These are phyloP conservation scores for Symbiodinium natans DNA, from an alignment of 73 alveolate species.

Conservation along the genomic window DNA sequence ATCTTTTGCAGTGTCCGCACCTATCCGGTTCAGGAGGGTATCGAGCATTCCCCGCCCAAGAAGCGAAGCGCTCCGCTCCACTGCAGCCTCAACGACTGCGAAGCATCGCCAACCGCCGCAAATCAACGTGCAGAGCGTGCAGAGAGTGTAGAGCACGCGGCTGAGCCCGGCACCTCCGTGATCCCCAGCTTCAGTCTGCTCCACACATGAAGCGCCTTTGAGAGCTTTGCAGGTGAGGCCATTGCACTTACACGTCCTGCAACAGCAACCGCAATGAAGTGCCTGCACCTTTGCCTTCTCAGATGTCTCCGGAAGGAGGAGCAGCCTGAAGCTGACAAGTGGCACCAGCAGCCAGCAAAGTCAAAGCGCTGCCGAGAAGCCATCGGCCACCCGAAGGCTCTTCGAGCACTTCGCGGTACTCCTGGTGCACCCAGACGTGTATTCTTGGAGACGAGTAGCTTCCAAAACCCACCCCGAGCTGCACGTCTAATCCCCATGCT, in stretches of 20 bases:
- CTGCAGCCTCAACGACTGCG: background rate
- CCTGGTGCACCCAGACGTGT: too few species aligned
- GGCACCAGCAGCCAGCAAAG: too few species aligned
- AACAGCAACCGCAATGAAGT: too few species aligned
- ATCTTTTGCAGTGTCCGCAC: background rate
- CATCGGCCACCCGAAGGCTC: conserved; percentile 81
- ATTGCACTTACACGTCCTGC: too few species aligned
- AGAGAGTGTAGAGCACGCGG: too few species aligned
- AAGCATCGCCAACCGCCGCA: too few species aligned
- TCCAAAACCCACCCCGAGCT: too few species aligned
- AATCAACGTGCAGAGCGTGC: too few species aligned
- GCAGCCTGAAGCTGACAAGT: background rate
- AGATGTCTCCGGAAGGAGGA: conserved; percentile 23
- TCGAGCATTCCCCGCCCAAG: conserved; percentile 1
- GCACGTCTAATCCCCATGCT: too few species aligned
- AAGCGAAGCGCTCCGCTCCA: background rate
- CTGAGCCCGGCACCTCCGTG: conserved; percentile 11
- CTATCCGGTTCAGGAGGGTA: background rate
- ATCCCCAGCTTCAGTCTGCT: conserved; percentile 59
- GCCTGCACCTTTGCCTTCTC: conserved; percentile 66
- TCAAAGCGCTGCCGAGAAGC: conserved; percentile 17
- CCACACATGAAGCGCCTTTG: conserved; percentile 12
- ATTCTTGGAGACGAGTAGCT: background rate
- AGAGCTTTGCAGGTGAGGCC: too few species aligned
- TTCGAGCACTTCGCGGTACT: conserved; percentile 16